Percentiles rank a stretch among this genome's conserved stretches.
Conservation (phyloP, 2,329 filamentous ascomycete genomes). For the Monosporascus sp. region DNA sequence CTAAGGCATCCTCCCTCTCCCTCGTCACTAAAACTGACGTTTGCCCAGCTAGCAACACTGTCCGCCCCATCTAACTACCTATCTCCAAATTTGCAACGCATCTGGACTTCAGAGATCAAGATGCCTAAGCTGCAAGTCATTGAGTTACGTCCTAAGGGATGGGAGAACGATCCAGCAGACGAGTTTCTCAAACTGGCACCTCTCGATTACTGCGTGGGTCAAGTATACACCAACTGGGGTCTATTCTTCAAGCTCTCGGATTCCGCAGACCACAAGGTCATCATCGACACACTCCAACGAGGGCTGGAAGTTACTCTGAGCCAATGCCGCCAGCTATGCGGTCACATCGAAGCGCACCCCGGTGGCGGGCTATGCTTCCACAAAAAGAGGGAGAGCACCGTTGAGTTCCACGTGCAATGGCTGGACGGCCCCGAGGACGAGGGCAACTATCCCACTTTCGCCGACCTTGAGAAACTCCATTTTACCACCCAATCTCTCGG, state of each 20-base stretch:
- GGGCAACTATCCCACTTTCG: conserved; percentile 12
- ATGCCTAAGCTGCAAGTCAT: background rate
- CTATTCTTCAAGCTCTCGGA: conserved; percentile 3
- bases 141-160: conserved; percentile 1
- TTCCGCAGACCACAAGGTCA: background rate
- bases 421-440: conserved; percentile 15
- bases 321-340: background rate
- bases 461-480: conserved; percentile 15
- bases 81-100: no score
- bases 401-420: conserved; percentile 23
- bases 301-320: conserved; percentile 18
- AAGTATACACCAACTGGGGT: conserved; percentile 4
- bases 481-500: conserved; percentile 16
- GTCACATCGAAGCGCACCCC: background rate
- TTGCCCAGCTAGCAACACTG: no score
- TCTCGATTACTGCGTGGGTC: background rate
- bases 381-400: conserved; percentile 22
- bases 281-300: conserved; percentile 15
- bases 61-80: no score
- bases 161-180: conserved; percentile 2
- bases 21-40: no score
- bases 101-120: background rate
- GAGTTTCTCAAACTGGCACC: conserved; percentile 2
- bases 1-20: no score
- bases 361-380: conserved; percentile 14